Base-by-base conservation (phyloP, 148 eudicot species). In the Nepenthes gracilis region DNA sequence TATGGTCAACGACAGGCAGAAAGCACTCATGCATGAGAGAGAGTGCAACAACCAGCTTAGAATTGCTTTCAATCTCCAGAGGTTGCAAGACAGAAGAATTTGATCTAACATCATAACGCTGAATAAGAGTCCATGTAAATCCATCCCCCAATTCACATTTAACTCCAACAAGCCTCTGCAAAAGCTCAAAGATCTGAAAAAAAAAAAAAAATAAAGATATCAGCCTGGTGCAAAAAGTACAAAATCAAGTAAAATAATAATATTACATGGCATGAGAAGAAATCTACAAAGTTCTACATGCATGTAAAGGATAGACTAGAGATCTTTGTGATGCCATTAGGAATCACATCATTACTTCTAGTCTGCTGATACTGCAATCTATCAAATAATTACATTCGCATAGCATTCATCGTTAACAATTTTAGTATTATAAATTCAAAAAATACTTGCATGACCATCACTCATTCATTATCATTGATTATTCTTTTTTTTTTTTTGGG, bases 11-110 rank as follows among this genome's bases (percentile, higher is more conserved):
- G 59, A 89, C 85, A n/a, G 99, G 99, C 65, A 81, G 61, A 75
- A 94, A 94, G 69, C 99, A 94, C 63, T 89, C 99, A 58, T 94
- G 83, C 97, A 94, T 82, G 35, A 94, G 62, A 52, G 81, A 70
- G 33, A 72, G 81, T 38, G 97, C 99, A 72, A 94, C 75, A 65
- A 90, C 97, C 70, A 89, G 70, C 79, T 94, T 94, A 52, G 97
- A 80, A 74, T 85, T 85, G 75, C 73, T 64, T 78, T 86, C 90
- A 63, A 94, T 56, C 65, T 68, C 73, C 60, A 43, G 72, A 62
- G 81, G 55, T 65, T 66, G 51, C 11, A 63, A 38, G 54, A 38
- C 15, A 54, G 81, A 67, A 53, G 40, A 23, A 55, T 78, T 78
- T 58, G 38, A 60, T 58, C 62, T 70, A 54, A 79, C 57, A 75